Percentiles rank a stretch among this genome's conserved stretches.
phyloP scores from a whole-genome alignment of 495 filamentous ascomycete genomes.

The Aspergillus funiculosus region DNA sequence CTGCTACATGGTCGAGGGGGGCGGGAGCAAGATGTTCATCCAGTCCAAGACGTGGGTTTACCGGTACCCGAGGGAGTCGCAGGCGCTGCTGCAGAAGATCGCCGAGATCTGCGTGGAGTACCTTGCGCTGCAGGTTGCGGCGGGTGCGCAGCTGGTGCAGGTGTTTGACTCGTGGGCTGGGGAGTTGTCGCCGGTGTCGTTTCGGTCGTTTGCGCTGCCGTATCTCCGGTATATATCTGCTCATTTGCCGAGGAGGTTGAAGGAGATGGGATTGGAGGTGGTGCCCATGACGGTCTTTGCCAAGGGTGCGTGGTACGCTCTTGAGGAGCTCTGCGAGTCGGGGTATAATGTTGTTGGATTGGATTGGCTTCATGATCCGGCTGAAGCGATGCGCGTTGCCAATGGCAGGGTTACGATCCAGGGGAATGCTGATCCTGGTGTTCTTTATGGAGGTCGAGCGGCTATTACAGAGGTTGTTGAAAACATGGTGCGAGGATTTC shows the following conservation, averaged over 20 bases:
- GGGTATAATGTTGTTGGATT: conserved; percentile 91
- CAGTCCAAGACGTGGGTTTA: conserved; percentile 94
- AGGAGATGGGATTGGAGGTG: conserved; percentile 63
- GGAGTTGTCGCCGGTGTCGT: conserved; percentile 77
- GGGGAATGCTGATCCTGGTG: conserved; percentile 91
- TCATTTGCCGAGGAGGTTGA: conserved; percentile 64
- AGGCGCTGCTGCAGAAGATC: conserved; percentile 81
- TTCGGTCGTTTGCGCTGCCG: conserved; percentile 77
- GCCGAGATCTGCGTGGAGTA: conserved; percentile 90
- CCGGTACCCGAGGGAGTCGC: conserved; percentile 73
- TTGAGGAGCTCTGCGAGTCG: conserved; percentile 78
- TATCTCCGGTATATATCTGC: conserved; percentile 79
- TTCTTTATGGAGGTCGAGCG: conserved; percentile 76
- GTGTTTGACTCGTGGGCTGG: conserved; percentile 99
- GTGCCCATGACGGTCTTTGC: conserved; percentile 99
- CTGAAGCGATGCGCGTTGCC: conserved; percentile 71
- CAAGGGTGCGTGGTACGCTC: conserved; percentile 97
- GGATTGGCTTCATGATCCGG: conserved; percentile 91
- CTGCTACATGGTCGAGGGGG: conserved; percentile 98
- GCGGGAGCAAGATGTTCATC: conserved; percentile 87
- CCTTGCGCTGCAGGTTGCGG: conserved; percentile 82
- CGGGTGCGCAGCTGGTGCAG: conserved; percentile 87
- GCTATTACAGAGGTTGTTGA: conserved; percentile 75
- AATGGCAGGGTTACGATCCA: conserved; percentile 74
- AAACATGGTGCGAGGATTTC: conserved; percentile 81